Evolutionary conservation across 2,329 filamentous ascomycete genomes (phyloP).

Genomic region (Drechslerella coelobrocha): DNA sequence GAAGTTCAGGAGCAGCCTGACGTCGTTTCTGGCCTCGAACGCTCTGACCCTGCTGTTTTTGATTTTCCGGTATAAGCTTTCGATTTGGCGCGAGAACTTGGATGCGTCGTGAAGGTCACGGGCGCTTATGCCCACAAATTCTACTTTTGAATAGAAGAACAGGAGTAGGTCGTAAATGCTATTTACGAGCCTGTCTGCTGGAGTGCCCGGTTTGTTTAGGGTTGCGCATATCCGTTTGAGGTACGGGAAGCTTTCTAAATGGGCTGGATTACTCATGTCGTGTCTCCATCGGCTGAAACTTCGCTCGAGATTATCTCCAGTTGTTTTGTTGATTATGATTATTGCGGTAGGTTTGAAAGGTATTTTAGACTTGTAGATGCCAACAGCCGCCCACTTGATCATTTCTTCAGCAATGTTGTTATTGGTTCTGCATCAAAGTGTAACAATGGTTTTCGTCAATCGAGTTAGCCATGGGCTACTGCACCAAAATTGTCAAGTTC

Average conservation of each 20-base stretch:
- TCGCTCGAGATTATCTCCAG: background rate
- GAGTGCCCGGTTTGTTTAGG: background rate
- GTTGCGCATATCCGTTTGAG: background rate
- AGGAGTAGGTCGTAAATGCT: background rate
- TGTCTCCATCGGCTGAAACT: background rate
- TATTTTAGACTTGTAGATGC: background rate
- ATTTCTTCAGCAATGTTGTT: slow-evolving; percentile 2
- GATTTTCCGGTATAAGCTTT: background rate
- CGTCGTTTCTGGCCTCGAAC: background rate
- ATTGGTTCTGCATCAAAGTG: too few relatives aligned
- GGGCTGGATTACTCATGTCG: background rate
- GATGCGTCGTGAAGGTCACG: background rate
- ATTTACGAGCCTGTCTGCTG: too few relatives aligned
- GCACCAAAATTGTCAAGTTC: too few relatives aligned
- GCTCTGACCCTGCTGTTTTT: background rate
- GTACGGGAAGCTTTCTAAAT: background rate
- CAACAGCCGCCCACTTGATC: slow-evolving; percentile 2
- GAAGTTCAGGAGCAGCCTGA: background rate
- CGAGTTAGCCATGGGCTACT: too few relatives aligned
- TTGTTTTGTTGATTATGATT: background rate
- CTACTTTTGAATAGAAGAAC: slow-evolving; percentile 1
- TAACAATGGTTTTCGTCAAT: too few relatives aligned
- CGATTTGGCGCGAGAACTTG: background rate
- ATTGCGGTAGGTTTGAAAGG: slow-evolving; percentile 5
- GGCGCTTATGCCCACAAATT: background rate